A percentile compares a stretch with the other conserved stretches of the same genome.
Evolutionary conservation across 2,329 filamentous ascomycete species (phyloP).

Genomic region (Cladosporium sp.): DNA sequence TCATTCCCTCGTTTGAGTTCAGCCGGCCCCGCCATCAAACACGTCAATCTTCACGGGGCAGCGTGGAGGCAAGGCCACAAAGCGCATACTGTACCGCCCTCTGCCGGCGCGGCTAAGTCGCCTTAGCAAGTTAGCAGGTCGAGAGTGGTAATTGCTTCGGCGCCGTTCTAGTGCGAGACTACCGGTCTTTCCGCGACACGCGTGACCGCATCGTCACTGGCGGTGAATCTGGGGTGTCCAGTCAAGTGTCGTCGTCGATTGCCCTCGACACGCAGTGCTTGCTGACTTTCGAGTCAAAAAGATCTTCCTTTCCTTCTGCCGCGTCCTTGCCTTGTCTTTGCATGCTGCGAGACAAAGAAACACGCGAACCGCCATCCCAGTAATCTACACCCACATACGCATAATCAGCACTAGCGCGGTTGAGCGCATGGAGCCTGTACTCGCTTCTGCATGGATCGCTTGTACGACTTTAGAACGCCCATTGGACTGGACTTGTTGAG

Average conservation of each 20-base stretch:
- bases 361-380: background rate
- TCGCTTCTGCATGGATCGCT: slow-evolving; percentile 16
- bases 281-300: background rate
- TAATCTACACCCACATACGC: background rate
- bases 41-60: slow-evolving; percentile 4
- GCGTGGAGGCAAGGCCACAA: background rate
- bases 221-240: slow-evolving; percentile 5
- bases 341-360: background rate
- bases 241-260: background rate
- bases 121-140: slow-evolving; percentile 7
- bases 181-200: background rate
- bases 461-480: slow-evolving; percentile 12
- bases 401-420: background rate
- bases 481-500: slow-evolving; percentile 6
- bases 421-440: slow-evolving; percentile 2
- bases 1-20: background rate
- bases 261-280: background rate
- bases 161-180: slow-evolving; percentile 6
- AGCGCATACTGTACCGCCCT: too few relatives aligned
- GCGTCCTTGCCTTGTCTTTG: too few relatives aligned
- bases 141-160: slow-evolving; percentile 4
- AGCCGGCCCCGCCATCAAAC: background rate
- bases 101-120: slow-evolving; percentile 1
- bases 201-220: slow-evolving; percentile 9
- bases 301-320: background rate